phyloP scores from a whole-genome alignment of 352 stramenopile species.

The Phytophthora europaea region DNA sequence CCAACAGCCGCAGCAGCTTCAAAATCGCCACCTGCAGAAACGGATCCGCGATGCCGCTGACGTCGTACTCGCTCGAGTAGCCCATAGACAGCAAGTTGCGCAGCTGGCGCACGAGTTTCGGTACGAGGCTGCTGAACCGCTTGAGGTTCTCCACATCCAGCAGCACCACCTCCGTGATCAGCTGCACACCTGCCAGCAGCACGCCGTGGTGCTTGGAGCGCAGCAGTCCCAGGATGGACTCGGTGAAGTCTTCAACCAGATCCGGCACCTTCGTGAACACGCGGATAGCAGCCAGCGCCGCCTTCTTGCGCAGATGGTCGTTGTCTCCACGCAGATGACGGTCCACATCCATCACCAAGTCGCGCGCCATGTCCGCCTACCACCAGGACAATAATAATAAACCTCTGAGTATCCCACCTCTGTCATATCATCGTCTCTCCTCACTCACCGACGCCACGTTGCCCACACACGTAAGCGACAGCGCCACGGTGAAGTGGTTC shows the following conservation, averaged over 20 bases:
- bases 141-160: constrained; percentile 82
- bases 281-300: constrained; percentile 94
- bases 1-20: constrained; percentile 96
- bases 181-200: constrained; percentile 96
- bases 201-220: constrained; percentile 98
- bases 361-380: constrained; percentile 97
- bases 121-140: constrained; percentile 81
- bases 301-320: constrained; percentile 99
- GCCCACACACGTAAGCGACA: constrained; percentile 97
- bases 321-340: constrained; percentile 94
- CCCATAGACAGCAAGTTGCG: constrained; percentile 98
- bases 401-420: constrained; percentile 4
- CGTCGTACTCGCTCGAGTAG: constrained; percentile 99
- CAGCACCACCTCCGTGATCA: constrained; percentile 96
- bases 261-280: constrained; percentile 97
- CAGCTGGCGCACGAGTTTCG: constrained; percentile 87
- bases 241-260: constrained; percentile 98
- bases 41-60: constrained; percentile 98
- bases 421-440: background rate
- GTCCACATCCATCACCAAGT: constrained; percentile 99
- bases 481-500: constrained; percentile 96
- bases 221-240: constrained; percentile 96
- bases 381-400: background rate
- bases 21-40: constrained; percentile 96
- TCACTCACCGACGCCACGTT: constrained; percentile 96